A percentile compares a stretch with the other conserved stretches of the same genome.
Conservation (phyloP, 305 asterid genomes). For the Solanum aculeatissimum region DNA sequence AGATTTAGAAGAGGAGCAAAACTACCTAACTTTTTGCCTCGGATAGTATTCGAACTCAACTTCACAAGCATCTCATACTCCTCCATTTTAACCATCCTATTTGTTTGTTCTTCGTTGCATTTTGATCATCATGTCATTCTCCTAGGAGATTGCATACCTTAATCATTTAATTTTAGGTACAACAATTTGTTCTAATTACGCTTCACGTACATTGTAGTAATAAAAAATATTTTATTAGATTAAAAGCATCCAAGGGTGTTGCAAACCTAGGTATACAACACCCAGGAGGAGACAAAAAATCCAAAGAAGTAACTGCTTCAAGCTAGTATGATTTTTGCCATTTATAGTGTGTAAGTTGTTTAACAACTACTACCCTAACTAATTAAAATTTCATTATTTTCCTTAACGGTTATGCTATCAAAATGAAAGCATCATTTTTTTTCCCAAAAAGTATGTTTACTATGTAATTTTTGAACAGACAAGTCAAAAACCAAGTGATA, state of each 20-base stretch:
- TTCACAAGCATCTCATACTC: not conserved
- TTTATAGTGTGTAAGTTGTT: not conserved
- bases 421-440: not conserved
- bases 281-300: not conserved
- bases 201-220: not conserved
- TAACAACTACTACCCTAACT: not conserved
- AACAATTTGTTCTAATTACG: not conserved
- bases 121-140: not conserved
- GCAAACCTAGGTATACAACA: not conserved
- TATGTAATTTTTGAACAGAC: not conserved
- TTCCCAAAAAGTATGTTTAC: not conserved
- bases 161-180: not conserved
- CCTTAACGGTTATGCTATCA: not conserved
- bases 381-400: not conserved
- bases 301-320: not conserved
- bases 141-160: not conserved
- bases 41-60: not conserved
- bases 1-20: not conserved
- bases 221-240: not conserved
- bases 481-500: not conserved
- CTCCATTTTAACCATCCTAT: not conserved
- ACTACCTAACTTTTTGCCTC: not conserved
- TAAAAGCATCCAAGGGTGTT: not conserved
- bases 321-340: not conserved
- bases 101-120: not conserved